A percentile compares a stretch with the other conserved stretches of the same genome.
phyloP scores from a whole-genome alignment of 23 red algal genomes.

The Gracilaria vermiculophylla region DNA sequence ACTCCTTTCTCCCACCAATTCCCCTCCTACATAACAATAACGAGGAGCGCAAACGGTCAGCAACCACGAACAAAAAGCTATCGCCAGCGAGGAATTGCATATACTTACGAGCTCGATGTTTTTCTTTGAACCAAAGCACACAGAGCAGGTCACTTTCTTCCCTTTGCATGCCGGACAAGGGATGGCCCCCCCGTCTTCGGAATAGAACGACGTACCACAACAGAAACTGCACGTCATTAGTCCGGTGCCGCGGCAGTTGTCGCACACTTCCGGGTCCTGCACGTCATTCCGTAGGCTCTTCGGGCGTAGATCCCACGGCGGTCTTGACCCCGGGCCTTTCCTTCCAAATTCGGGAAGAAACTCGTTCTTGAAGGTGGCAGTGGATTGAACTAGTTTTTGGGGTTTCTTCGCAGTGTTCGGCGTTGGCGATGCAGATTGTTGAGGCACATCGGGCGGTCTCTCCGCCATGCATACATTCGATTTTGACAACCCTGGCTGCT shows the following conservation, averaged over 20 bases:
- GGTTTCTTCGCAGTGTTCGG: background rate
- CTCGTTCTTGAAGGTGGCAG: conserved; percentile 53
- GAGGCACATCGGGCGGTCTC: background rate
- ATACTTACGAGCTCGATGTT: conserved; percentile 67
- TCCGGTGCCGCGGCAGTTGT: conserved; percentile 69
- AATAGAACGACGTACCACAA: conserved; percentile 24
- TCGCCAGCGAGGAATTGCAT: background rate
- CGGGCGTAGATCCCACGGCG: conserved; percentile 63
- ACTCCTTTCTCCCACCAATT: conserved; percentile 64
- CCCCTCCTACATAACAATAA: background rate
- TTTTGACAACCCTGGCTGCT: background rate
- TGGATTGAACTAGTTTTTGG: conserved; percentile 28
- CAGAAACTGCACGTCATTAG: conserved; percentile 68
- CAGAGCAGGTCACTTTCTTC: conserved; percentile 50
- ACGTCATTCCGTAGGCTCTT: conserved; percentile 25
- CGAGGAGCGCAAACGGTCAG: background rate
- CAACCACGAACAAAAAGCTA: no score
- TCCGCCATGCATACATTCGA: conserved; percentile 5
- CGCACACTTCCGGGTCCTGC: conserved; percentile 42
- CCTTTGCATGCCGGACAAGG: conserved; percentile 65
- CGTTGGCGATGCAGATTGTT: background rate
- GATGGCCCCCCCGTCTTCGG: conserved; percentile 34
- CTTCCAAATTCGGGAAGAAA: conserved; percentile 53
- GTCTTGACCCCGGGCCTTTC: conserved; percentile 62
- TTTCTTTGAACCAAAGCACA: conserved; percentile 70